Evolutionary conservation across 257 asterid species (phyloP).

Genomic region (Verbena officinalis): DNA sequence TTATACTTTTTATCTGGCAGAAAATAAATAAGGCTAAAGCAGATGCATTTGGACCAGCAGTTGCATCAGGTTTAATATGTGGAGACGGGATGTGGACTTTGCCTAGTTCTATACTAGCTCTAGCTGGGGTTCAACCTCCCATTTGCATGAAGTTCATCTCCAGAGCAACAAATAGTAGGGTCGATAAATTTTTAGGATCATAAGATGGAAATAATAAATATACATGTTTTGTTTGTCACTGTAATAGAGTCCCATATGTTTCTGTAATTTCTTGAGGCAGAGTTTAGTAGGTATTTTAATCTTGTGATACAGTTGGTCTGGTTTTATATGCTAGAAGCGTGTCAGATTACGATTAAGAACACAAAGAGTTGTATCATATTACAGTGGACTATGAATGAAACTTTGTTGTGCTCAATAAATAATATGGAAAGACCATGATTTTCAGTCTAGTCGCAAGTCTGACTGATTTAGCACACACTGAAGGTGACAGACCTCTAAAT

Average conservation of each 20-base stretch:
- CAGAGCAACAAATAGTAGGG: conserved; percentile 37
- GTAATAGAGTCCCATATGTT: not conserved
- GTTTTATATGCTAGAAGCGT: too few species aligned
- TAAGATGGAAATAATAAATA: not conserved
- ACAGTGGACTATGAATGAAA: not conserved
- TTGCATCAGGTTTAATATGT: conserved; percentile 74
- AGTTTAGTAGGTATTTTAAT: too few species aligned
- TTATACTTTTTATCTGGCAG: conserved; percentile 61
- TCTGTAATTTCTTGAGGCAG: not conserved
- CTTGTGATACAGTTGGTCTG: too few species aligned
- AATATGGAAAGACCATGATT: too few species aligned
- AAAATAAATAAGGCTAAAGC: conserved; percentile 53
- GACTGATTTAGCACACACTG: too few species aligned
- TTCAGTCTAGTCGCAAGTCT: too few species aligned
- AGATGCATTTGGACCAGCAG: conserved; percentile 59
- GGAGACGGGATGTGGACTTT: conserved; percentile 76
- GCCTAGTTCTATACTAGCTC: conserved; percentile 58
- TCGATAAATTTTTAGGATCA: conserved; percentile 34
- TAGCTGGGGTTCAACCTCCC: conserved; percentile 60
- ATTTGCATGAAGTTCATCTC: conserved; percentile 76
- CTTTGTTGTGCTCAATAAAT: not conserved
- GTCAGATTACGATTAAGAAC: too few species aligned
- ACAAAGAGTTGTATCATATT: not conserved
- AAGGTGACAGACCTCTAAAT: too few species aligned
- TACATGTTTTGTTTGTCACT: not conserved